These are phyloP conservation scores for Nitzschia sp. DNA, from an alignment of 108 stramenopile species.

Conservation along the genomic window DNA sequence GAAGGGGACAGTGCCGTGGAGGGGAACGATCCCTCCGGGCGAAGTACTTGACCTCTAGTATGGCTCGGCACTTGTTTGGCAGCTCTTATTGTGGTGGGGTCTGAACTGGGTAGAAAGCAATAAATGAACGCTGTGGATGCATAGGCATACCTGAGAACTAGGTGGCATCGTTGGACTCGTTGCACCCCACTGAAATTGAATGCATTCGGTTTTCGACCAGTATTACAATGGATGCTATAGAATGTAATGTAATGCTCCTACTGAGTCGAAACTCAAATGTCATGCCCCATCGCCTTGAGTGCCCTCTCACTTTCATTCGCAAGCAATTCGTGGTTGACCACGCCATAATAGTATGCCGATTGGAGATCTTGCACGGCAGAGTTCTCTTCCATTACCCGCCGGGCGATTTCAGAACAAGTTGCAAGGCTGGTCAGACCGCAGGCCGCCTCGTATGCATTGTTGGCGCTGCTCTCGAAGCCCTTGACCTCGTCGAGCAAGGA, in stretches of 20 bases:
- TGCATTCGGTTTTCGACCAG: too few species aligned
- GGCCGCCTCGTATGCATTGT: slow-evolving; percentile 67
- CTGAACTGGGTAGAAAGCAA: too few species aligned
- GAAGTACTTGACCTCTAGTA: too few species aligned
- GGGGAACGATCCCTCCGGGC: too few species aligned
- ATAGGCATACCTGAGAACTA: too few species aligned
- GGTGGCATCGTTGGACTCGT: too few species aligned
- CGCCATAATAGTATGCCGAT: slow-evolving; percentile 50
- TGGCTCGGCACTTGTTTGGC: too few species aligned
- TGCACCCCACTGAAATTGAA: too few species aligned
- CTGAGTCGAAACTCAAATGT: not conserved
- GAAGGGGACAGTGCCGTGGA: not conserved
- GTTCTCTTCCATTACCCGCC: slow-evolving; percentile 31
- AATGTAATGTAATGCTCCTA: too few species aligned
- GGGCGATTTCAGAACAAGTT: slow-evolving; percentile 36
- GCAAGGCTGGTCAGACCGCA: slow-evolving; percentile 51
- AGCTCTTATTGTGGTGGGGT: too few species aligned
- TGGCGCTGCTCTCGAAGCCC: slow-evolving; percentile 43
- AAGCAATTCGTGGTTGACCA: slow-evolving; percentile 57
- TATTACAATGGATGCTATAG: too few species aligned
- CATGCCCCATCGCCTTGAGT: slow-evolving; percentile 22
- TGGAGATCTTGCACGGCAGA: slow-evolving; percentile 43
- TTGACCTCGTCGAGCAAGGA: slow-evolving; percentile 53
- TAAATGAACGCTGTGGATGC: too few species aligned
- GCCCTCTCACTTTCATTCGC: slow-evolving; percentile 50